These are phyloP conservation scores for Phyllostachys edulis DNA, from an alignment of 176 grass and related monocot species.

Conservation along the genomic window DNA sequence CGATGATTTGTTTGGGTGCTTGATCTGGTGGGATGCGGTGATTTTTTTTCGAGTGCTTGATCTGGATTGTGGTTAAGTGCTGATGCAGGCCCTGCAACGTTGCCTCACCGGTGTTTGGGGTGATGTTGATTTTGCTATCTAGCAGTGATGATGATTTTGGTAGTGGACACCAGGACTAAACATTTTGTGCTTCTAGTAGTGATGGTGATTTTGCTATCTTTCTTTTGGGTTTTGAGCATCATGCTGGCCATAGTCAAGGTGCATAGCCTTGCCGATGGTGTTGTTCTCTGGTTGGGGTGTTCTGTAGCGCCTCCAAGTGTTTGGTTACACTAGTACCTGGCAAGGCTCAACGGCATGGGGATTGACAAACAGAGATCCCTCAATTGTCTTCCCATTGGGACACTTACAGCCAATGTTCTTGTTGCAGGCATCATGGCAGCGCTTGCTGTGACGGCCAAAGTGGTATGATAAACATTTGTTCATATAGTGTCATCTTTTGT, in stretches of 20 bases:
- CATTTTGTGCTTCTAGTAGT: slow-evolving; percentile 40
- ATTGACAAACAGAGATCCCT: slow-evolving; percentile 53
- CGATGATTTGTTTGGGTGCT: no score
- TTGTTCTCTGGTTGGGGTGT: slow-evolving; percentile 75
- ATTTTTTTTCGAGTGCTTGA: no score
- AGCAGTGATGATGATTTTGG: no score
- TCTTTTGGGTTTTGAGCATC: slow-evolving; percentile 71
- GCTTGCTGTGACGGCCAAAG: slow-evolving; percentile 62
- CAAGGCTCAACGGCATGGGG: slow-evolving; percentile 81
- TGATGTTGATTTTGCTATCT: no score
- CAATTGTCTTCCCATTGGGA: slow-evolving; percentile 89
- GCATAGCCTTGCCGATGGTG: slow-evolving; percentile 39
- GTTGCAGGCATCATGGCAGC: slow-evolving; percentile 78
- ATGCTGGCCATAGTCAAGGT: slow-evolving; percentile 57
- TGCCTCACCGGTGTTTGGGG: no score
- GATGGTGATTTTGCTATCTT: slow-evolving; percentile 52
- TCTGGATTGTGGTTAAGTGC: no score
- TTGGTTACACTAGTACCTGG: slow-evolving; percentile 81
- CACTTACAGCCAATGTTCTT: slow-evolving; percentile 83
- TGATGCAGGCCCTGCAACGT: no score
- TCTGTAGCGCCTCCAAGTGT: slow-evolving; percentile 77
- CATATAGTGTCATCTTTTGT: background rate
- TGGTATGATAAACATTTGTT: slow-evolving; percentile 37
- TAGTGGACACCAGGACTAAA: slow-evolving; percentile 50
- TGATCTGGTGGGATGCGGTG: no score